Percentiles rank a stretch among this genome's conserved stretches.
These are phyloP conservation scores for Fusarium miscanthi DNA, from an alignment of 2,329 filamentous ascomycete genomes.

Conservation along the genomic window DNA sequence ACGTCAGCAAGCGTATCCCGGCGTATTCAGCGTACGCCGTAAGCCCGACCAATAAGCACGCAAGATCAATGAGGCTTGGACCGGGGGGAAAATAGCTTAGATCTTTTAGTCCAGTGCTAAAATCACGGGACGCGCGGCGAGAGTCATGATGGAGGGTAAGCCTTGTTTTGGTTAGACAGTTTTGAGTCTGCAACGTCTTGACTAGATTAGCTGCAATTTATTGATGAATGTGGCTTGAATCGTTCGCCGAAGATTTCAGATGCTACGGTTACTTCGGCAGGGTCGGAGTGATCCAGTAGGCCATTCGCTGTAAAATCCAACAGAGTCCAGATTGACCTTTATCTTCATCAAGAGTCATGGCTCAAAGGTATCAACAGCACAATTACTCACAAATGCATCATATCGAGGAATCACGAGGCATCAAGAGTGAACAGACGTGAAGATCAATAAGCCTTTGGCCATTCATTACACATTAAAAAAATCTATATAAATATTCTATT, in stretches of 20 bases:
- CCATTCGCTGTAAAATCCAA: background rate
- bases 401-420: no score
- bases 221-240: background rate
- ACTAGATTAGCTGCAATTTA: background rate
- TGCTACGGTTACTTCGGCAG: background rate
- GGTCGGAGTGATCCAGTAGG: background rate
- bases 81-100: background rate
- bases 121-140: background rate
- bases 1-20: slow-evolving; percentile 1
- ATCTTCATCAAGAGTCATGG: background rate
- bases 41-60: background rate
- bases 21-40: background rate
- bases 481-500: slow-evolving; percentile 8
- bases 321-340: rapidly evolving
- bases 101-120: background rate
- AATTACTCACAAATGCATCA: rapidly evolving
- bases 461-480: slow-evolving; percentile 31
- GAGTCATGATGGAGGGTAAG: slow-evolving; percentile 15
- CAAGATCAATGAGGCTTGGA: background rate
- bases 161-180: background rate
- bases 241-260: background rate
- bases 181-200: background rate
- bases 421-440: no score
- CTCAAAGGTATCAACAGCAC: rapidly evolving
- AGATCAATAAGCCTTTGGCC: slow-evolving; percentile 1